phyloP scores from a whole-genome alignment of 2,329 filamentous ascomycete species.

The Fusarium falciforme region DNA sequence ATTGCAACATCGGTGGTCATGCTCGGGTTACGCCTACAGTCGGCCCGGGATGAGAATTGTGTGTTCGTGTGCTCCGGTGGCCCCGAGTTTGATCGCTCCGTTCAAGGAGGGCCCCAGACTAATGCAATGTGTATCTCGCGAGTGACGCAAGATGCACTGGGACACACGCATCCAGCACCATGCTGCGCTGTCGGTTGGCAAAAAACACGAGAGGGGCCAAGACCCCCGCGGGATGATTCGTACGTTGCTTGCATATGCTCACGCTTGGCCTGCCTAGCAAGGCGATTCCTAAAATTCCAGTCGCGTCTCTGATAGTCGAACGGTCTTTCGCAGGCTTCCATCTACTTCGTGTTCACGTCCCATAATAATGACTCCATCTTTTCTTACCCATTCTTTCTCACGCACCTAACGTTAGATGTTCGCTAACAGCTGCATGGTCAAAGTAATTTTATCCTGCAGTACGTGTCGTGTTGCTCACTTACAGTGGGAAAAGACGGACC shows the following conservation, averaged over 20 bases:
- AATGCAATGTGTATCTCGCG: not conserved
- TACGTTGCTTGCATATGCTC: constrained; percentile 9
- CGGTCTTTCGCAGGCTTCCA: not conserved
- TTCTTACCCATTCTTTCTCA: not conserved
- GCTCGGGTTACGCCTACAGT: constrained; percentile 13
- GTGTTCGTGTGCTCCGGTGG: constrained; percentile 11
- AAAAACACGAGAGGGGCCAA: not conserved
- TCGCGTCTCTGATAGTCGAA: constrained; percentile 7
- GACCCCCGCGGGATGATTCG: constrained; percentile 2
- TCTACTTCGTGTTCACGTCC: not conserved
- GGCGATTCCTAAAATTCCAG: constrained; percentile 19
- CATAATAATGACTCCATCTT: constrained; percentile 19
- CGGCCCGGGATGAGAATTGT: constrained; percentile 20
- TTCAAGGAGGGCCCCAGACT: not conserved
- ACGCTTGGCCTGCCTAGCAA: constrained; percentile 25
- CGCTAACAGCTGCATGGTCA: constrained; percentile 22
- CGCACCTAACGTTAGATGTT: not conserved
- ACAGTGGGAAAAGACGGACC: not conserved
- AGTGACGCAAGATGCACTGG: not conserved
- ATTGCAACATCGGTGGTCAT: not conserved
- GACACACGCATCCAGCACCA: not conserved
- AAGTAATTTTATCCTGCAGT: constrained; percentile 16
- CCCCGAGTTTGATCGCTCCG: constrained; percentile 9
- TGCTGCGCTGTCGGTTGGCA: not conserved
- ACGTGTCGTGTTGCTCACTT: constrained; percentile 5